A percentile compares a stretch with the other conserved stretches of the same genome.
phyloP scores from a whole-genome alignment of 1,284 basidiomycete species.

The Heliocybe sulcata region DNA sequence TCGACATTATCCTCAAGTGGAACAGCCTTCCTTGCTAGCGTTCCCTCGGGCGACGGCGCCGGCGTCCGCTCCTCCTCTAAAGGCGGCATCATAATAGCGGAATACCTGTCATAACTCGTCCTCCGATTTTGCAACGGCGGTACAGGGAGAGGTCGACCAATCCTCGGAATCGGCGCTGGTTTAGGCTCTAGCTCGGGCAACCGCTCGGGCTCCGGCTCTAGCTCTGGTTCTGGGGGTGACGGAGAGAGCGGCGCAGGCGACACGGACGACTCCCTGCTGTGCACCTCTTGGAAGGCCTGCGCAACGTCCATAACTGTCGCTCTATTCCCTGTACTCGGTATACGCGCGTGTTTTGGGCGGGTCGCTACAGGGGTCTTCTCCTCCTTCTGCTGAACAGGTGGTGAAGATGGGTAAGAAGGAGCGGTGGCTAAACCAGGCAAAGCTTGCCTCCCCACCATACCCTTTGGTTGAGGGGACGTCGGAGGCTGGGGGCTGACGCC shows the following conservation, averaged over 20 bases:
- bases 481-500: background rate
- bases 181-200: constrained; percentile 7
- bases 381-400: constrained; percentile 9
- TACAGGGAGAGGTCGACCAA: constrained; percentile 3
- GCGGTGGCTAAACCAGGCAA: constrained; percentile 29
- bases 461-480: constrained; percentile 4
- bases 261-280: constrained; percentile 3
- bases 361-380: constrained; percentile 12
- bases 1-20: constrained; percentile 11
- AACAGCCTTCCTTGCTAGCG: constrained; percentile 32
- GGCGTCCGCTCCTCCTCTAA: constrained; percentile 63
- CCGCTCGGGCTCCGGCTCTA: constrained; percentile 5
- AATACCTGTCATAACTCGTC: constrained; percentile 62
- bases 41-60: constrained; percentile 44
- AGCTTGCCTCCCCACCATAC: constrained; percentile 25
- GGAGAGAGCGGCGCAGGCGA: background rate
- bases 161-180: background rate
- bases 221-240: constrained; percentile 6
- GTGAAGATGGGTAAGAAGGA: constrained; percentile 6
- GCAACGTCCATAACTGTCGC: constrained; percentile 74
- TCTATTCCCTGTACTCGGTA: constrained; percentile 61
- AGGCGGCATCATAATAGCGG: constrained; percentile 52
- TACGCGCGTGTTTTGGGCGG: constrained; percentile 38
- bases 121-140: constrained; percentile 44
- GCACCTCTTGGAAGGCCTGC: constrained; percentile 42